Base-by-base conservation (phyloP, 768 basidiomycete species). In the Trametes cubensis region DNA sequence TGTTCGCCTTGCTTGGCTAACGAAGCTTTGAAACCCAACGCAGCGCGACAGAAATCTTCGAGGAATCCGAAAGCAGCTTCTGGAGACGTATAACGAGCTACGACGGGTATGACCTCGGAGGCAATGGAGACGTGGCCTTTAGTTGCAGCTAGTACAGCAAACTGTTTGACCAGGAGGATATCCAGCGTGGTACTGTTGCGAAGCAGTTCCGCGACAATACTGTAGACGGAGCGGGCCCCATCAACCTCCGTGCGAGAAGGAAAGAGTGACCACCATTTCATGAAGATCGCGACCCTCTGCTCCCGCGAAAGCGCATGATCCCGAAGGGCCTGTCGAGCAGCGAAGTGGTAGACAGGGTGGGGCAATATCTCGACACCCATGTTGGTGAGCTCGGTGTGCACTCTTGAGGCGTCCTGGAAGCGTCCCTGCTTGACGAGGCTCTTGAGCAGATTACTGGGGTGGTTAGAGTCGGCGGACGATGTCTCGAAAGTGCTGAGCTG, bases 71-170 rank as follows among this genome's bases (percentile, higher is more conserved):
- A 61, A 59, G 74, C 73, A 45, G 75, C 66, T 1, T 72, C 63
- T 4, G 74, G 73, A 6, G 70, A 59, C 2, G 80, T 76, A 69
- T 79, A 82, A 21, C 80, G 80, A 41, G 81, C 72, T 20, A 88
- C 69, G 4, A 72, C 70, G 2, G 78, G 74, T 34, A 83, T 60
- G 52, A 71, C 69, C 7, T 69, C 2, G 4, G 64, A 42, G 11
- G 70, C 14, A 0, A 11, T 40, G 7, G 21, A 25, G 58, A 67
- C 53, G 58, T 80, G 81, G 0, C 86, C 86, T 65, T 83, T 85
- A 18, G 74, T 71, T 3, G 80, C 79, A n/a, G 77, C 74, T 4
- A 78, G 70, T 46, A 78, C 56, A 20, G 78, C 82, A 51, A 85
- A 81, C 15, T 70, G 74, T 57, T 77, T 67, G 17, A 83, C 61